Conservation (phyloP, 768 basidiomycete species). For the Boletus rubescentipes region DNA sequence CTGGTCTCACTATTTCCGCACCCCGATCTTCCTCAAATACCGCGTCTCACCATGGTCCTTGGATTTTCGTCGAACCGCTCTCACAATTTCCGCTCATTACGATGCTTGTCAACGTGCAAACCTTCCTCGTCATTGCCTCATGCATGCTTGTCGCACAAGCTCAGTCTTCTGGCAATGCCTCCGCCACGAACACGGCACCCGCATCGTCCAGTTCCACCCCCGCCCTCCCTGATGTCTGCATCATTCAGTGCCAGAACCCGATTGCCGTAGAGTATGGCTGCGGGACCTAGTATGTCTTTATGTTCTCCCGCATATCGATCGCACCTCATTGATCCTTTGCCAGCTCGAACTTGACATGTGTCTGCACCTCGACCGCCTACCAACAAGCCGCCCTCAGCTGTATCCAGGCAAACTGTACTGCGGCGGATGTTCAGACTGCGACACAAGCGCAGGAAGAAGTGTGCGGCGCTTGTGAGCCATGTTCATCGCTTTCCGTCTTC, state of each 20-base stretch:
- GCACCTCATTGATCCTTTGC: neutral
- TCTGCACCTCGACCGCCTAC: constrained; percentile 40
- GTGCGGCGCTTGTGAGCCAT: constrained; percentile 30
- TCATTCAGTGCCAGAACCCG: neutral
- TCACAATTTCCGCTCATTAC: neutral
- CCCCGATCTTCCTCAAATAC: constrained; percentile 14
- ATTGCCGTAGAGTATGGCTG: constrained; percentile 8
- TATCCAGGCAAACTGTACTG: constrained; percentile 35
- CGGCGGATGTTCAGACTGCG: constrained; percentile 32
- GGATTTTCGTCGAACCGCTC: neutral
- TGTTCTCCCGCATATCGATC: neutral
- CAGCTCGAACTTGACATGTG: constrained; percentile 41
- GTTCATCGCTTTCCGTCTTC: neutral
- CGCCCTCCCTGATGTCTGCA: constrained; percentile 4
- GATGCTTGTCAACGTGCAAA: constrained; percentile 23
- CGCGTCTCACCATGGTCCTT: neutral
- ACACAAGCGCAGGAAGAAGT: constrained; percentile 27
- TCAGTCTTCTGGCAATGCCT: constrained; percentile 7
- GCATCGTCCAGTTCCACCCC: constrained; percentile 5
- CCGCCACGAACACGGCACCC: neutral
- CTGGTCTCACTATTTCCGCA: too few relatives aligned
- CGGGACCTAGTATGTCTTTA: constrained; percentile 12
- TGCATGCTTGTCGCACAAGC: constrained; percentile 22
- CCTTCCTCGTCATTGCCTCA: constrained; percentile 13
- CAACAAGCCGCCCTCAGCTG: constrained; percentile 34